Conservation (phyloP, 208 protist genomes). For the Leishmania arabica region DNA sequence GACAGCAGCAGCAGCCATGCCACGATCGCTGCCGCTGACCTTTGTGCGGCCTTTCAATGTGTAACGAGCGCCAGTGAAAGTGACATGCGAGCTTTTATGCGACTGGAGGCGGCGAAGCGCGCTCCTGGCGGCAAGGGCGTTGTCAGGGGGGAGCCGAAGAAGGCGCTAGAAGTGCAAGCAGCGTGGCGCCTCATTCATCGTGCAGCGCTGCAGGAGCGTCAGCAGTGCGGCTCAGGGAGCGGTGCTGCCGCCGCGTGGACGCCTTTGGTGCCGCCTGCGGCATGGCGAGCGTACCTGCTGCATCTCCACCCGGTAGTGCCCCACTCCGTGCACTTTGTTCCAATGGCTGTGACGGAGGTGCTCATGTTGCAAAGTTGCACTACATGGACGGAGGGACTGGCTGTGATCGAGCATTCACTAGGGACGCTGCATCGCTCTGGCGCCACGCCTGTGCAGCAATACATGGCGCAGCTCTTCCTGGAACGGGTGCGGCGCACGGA, state of each 20-base stretch:
- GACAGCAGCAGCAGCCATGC: background rate
- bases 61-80: constrained; percentile 6
- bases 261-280: background rate
- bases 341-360: constrained; percentile 39
- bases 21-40: constrained; percentile 2
- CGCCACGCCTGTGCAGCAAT: constrained; percentile 64
- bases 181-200: background rate
- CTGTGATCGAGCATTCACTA: constrained; percentile 48
- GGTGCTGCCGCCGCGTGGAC: background rate
- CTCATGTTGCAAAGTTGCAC: constrained; percentile 39
- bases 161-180: background rate
- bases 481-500: constrained; percentile 21
- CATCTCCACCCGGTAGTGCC: constrained; percentile 28
- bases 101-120: constrained; percentile 24
- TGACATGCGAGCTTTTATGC: constrained; percentile 20
- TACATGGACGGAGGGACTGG: constrained; percentile 32
- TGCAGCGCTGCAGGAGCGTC: background rate
- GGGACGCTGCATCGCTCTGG: constrained; percentile 31
- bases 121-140: background rate
- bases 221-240: constrained; percentile 13
- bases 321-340: constrained; percentile 61
- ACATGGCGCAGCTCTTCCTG: constrained; percentile 35
- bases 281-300: constrained; percentile 13
- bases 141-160: background rate
- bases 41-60: constrained; percentile 19